Base-by-base conservation (phyloP, 2,329 filamentous ascomycete species). In the Aureobasidium vineae region DNA sequence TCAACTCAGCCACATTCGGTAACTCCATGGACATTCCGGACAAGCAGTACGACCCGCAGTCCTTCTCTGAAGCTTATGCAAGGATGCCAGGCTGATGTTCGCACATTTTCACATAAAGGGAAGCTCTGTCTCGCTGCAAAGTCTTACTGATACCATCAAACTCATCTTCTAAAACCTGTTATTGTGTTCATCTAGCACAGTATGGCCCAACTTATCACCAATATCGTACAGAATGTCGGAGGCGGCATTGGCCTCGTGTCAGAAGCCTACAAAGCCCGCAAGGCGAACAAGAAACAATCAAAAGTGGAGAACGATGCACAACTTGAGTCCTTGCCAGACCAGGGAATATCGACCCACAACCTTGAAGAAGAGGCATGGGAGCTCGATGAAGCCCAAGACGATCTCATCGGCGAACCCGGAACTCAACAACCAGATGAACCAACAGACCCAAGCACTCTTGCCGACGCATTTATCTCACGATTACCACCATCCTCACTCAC, bases 361-460 rank as follows among this genome's bases (percentile, higher is more conserved):
- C 21, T 3, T 50, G 74, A 75, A 49, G 71, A 74, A 53, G 72
- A 72, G 63, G 70, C 71, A 21, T 74, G 73, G 70, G 69, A 72
- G 26, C 71, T 76, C 1, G 74, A 76, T 57, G 74, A 76, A 63
- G 71, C 66, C 6, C 54, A 61, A 57, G 28, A 57, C n/a, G 40
- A 41, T 26, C 38, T 60, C 21, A 13, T 53, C 21, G 28, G 45
- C 65, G 15, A 16, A 16, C 8, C 16, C 5, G 21, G 31, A 43
- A 5, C 7, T 6, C 23, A 49, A 67, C 13, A 61, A 63, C 40
- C 57, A 69, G 40, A 33, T 13, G 68, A 67, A 13, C 64, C 69
- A 2, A 70, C 71, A 19, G 67, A 71, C 19, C 33, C 52, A 10
- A 31, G 13, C 11, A 50, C 43, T 33, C 69, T 75, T 4, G 70